phyloP scores from a whole-genome alignment of 1,284 basidiomycete species.

The Jaminaea rosea region DNA sequence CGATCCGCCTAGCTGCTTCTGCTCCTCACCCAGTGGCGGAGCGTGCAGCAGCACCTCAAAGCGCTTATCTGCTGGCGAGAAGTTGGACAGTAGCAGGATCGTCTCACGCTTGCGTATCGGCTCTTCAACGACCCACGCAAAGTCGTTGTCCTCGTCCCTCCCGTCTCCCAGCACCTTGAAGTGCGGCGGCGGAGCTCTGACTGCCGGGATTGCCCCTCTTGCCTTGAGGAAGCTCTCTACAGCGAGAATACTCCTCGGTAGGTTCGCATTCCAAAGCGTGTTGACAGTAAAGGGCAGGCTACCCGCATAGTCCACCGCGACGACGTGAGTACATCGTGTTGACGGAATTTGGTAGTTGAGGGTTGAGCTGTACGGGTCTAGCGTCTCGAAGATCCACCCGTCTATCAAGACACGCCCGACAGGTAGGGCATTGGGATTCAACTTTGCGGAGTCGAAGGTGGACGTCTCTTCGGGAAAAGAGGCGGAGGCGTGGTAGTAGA shows the following conservation, averaged over 20 bases:
- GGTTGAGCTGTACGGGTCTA: conserved; percentile 91
- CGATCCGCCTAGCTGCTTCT: too few relatives aligned
- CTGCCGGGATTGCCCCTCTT: conserved; percentile 36
- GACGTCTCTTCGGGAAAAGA: conserved; percentile 62
- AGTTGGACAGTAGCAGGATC: conserved; percentile 4
- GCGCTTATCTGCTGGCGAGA: conserved; percentile 13
- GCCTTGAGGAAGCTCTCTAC: conserved; percentile 45
- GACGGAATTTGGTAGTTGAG: conserved; percentile 84
- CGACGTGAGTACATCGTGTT: conserved; percentile 76
- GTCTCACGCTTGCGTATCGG: conserved; percentile 2
- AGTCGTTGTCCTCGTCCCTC: conserved; percentile 25
- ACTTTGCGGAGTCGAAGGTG: conserved; percentile 58
- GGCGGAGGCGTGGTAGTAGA: conserved; percentile 48
- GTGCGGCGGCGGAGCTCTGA: conserved; percentile 30
- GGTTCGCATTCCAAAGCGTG: conserved; percentile 66
- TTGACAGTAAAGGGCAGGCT: conserved; percentile 78
- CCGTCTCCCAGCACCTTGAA: conserved; percentile 39
- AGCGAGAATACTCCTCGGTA: conserved; percentile 39
- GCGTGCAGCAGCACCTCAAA: conserved; percentile 18
- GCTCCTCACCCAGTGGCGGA: background rate
- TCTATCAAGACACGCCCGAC: conserved; percentile 77
- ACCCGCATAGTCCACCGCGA: conserved; percentile 80
- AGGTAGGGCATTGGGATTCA: conserved; percentile 68
- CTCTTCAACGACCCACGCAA: conserved; percentile 12
- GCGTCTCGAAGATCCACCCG: conserved; percentile 91